A percentile compares a stretch with the other conserved stretches of the same genome.
Conservation (phyloP, 2,329 filamentous ascomycete genomes). For the Raffaelea albimanens region DNA sequence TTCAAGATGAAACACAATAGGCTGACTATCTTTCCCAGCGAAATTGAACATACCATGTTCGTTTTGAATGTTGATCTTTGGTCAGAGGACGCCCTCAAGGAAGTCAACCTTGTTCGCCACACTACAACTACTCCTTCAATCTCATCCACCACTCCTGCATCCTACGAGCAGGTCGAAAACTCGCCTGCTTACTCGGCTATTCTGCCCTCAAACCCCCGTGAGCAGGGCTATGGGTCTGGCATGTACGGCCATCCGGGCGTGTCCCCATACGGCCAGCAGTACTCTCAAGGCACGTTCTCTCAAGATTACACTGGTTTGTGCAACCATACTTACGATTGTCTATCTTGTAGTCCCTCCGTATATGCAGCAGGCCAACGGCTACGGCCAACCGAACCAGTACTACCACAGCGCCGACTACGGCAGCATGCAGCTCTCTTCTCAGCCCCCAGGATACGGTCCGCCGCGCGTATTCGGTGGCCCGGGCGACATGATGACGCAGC, state of each 20-base stretch:
- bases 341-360: conserved; percentile 6
- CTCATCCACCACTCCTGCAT: conserved; percentile 68
- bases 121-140: conserved; percentile 65
- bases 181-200: conserved; percentile 24
- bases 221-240: conserved; percentile 15
- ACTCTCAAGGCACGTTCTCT: conserved; percentile 13
- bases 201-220: conserved; percentile 28
- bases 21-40: conserved; percentile 34
- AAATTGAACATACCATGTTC: conserved; percentile 42
- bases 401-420: conserved; percentile 13
- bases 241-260: conserved; percentile 15
- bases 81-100: conserved; percentile 54
- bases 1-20: too few species aligned
- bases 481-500: conserved; percentile 23
- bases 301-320: not conserved
- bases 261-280: conserved; percentile 18
- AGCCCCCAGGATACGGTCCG: conserved; percentile 17
- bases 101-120: conserved; percentile 57
- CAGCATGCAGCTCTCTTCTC: conserved; percentile 10
- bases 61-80: conserved; percentile 60
- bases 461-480: conserved; percentile 18
- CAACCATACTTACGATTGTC: too few species aligned
- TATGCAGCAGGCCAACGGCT: conserved; percentile 20
- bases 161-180: conserved; percentile 51
- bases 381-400: conserved; percentile 25